Conservation (phyloP, 345 rosid species). For the Pelargonium nanum region DNA sequence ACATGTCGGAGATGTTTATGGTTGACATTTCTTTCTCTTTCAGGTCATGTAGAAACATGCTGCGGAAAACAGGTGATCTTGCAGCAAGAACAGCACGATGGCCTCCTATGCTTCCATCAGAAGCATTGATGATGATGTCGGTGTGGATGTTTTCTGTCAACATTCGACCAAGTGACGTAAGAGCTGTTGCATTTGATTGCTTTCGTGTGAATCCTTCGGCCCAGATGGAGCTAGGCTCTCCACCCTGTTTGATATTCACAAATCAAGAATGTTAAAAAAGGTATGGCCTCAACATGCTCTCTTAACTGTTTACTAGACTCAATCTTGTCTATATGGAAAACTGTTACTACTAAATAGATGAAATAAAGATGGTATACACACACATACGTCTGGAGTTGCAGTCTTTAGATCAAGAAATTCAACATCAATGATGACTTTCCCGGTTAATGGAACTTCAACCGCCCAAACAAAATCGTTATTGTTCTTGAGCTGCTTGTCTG, state of each 20-base stretch:
- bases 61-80: slow-evolving; percentile 70
- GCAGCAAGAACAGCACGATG: slow-evolving; percentile 91
- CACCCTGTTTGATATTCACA: slow-evolving; percentile 38
- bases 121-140: slow-evolving; percentile 62
- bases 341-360: background rate
- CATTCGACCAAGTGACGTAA: slow-evolving; percentile 67
- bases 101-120: slow-evolving; percentile 75
- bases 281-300: background rate
- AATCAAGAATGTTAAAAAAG: slow-evolving; percentile 1
- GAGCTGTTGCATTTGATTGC: slow-evolving; percentile 45
- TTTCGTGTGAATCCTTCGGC: slow-evolving; percentile 38
- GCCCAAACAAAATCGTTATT: slow-evolving; percentile 80
- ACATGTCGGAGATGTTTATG: slow-evolving; percentile 68
- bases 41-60: slow-evolving; percentile 85
- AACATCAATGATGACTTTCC: slow-evolving; percentile 78
- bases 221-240: slow-evolving; percentile 71
- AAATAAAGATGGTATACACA: slow-evolving; percentile 6
- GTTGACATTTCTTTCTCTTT: slow-evolving; percentile 80
- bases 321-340: too few species aligned
- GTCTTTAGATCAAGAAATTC: slow-evolving; percentile 82
- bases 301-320: background rate
- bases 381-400: slow-evolving; percentile 52
- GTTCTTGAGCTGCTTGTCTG: slow-evolving; percentile 61
- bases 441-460: slow-evolving; percentile 67
- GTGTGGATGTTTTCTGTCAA: slow-evolving; percentile 73